Evolutionary conservation across 306 rosid species (phyloP).

Genomic region (Calophaca sinica): DNA sequence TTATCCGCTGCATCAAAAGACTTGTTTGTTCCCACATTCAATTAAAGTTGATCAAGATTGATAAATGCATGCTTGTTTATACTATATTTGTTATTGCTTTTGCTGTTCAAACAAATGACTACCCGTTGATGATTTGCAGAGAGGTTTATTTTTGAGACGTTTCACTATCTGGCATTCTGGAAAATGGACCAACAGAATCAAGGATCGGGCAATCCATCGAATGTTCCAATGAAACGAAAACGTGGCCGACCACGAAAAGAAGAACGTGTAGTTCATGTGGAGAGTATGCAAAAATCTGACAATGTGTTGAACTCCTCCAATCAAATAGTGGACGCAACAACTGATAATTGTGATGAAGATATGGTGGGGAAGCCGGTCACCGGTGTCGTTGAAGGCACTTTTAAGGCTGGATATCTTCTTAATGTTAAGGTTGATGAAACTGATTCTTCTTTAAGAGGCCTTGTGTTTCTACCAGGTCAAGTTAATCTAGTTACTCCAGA

Average conservation of each 20-base stretch:
- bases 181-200: slow-evolving; percentile 64
- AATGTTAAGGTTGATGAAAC: slow-evolving; percentile 54
- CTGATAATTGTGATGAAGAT: slow-evolving; percentile 18
- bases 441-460: slow-evolving; percentile 61
- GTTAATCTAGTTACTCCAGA: slow-evolving; percentile 57
- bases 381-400: slow-evolving; percentile 68
- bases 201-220: slow-evolving; percentile 39
- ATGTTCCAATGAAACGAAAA: slow-evolving; percentile 62
- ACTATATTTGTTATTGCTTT: not conserved
- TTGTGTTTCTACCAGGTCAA: slow-evolving; percentile 58
- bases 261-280: slow-evolving; percentile 38
- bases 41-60: not conserved
- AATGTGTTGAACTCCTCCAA: no score
- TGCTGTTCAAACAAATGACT: slow-evolving; percentile 15
- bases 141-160: slow-evolving; percentile 7
- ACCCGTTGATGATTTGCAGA: slow-evolving; percentile 39
- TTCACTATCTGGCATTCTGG: slow-evolving; percentile 26
- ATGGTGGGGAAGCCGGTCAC: slow-evolving; percentile 67
- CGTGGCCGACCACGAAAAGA: slow-evolving; percentile 79
- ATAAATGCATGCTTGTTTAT: not conserved
- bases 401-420: slow-evolving; percentile 68
- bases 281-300: not conserved
- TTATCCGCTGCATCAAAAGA: no score
- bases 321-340: no score
- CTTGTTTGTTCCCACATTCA: no score